Evolutionary conservation across 768 basidiomycete species (phyloP), one percentile per base, ranked within the genome.

Genomic region (Ramaria rubella): DNA sequence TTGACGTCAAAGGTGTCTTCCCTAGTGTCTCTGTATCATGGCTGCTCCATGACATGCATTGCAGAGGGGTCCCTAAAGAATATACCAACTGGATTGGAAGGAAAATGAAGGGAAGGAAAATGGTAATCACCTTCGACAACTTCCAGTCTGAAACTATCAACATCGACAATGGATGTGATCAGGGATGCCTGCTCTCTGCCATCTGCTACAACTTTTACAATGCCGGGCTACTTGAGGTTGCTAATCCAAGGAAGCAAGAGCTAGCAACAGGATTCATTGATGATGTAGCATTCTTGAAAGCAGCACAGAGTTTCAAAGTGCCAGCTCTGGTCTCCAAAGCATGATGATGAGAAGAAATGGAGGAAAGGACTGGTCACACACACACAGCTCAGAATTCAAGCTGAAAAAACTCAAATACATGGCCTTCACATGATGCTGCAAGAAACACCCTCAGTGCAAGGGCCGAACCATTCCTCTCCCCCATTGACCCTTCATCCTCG

Each of bases 1-100:
- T 71, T 3, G 70, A 72, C 42, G 63, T 71, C 4, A 57, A 69
- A 58, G 64, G 62, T 0, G 64, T 65, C 0, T 70, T 64, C 46
- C 66, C 69, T 0, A 71, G 61, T 42, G 58, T 58, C 11, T 62
- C 57, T 11, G 48, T 59, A 0, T 52, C 59, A 1, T 31, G 36
- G 8, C 59, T 70, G 5, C 0, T 63, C 2, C 61, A 68, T 51
- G 62, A 71, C 50, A 60, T 70, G 59, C 4, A 63, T 30, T 53
- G 49, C 19, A 24, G 36, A 36, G 34, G 34, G 34, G 8, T 70
- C 1, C 71, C 75, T 1, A 21, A 7, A 0, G 49, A 62, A 55
- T 63, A 57, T 21, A 57, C 50, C 1, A 36, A 63, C 4, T 60
- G 55, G 55, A n/a, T 54, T 5, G 21, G 24, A 3, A 12, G 15